Base-by-base conservation (phyloP, 768 basidiomycete genomes). In the Steccherinum ochraceum region DNA sequence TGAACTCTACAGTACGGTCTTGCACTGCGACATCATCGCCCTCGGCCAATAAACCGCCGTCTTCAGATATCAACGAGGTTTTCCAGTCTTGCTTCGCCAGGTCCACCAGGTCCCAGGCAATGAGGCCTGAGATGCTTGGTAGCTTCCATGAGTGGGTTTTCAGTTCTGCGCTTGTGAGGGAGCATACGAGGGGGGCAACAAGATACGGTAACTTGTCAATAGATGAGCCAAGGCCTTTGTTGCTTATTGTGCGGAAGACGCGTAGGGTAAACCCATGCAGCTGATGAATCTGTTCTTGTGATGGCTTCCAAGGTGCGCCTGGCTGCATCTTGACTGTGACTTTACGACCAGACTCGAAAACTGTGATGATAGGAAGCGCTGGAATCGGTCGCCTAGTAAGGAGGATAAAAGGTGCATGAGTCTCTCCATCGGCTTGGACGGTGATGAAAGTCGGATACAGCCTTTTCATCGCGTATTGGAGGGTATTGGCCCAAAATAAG, bases 1-100 rank as follows among this genome's bases (percentile, higher is more conserved):
- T 89, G 58, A 84, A 87, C 61, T 88, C 87, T n/a, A 80, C 78
- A 68, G 72, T 74, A 52, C 88, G 74, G 58, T 92, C 89, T 64
- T 89, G 86, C 26, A 93, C 69, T 21, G 81, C 77, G 58, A 89
- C 86, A 46, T 73, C 63, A 45, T 76, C 79, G 30, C 70, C 65
- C 25, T 72, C 68, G 19, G 78, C 59, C 5, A 65, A 61, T 48
- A 72, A 66, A 12, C 69, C 26, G 13, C 63, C 58, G 5, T 68
- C 67, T n/a, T n/a, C 30, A 41, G 59, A 60, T 18, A 54, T 69
- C 20, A 90, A 69, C 2, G 76, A 72, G 7, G 71, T 66, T 44
- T 73, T 72, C 73, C 79, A 85, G 23, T 73, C 66, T 44, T 71
- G 66, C 5, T 75, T 80, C 3, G 77, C 84, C 20, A 73, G 63